Evolutionary conservation across 768 basidiomycete species (phyloP).

Genomic region (Hygrocybe coccinea): DNA sequence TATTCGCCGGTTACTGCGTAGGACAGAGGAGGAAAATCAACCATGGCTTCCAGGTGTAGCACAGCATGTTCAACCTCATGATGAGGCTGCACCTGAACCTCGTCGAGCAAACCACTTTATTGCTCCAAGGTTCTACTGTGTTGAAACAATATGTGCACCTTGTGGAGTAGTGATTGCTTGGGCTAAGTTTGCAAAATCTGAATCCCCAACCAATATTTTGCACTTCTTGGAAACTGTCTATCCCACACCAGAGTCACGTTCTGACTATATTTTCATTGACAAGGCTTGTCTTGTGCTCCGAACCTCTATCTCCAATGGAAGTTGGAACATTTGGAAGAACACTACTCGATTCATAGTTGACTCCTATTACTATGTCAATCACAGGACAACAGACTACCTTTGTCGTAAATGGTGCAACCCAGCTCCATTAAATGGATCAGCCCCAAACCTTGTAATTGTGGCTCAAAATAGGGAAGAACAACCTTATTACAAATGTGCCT

Average conservation of each 20-base stretch:
- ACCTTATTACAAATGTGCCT: no score
- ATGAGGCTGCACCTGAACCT: slow-evolving; percentile 12
- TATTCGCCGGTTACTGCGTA: not conserved
- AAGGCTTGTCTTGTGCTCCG: slow-evolving; percentile 2
- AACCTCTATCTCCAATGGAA: slow-evolving; percentile 4
- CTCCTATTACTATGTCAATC: no score
- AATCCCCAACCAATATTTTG: slow-evolving; percentile 21
- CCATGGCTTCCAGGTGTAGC: slow-evolving; percentile 1
- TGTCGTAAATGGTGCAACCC: slow-evolving; percentile 1
- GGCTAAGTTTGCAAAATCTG: slow-evolving; percentile 24
- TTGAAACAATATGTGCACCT: slow-evolving; percentile 7
- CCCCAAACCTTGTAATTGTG: no score
- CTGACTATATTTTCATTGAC: no score
- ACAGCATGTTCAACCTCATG: not conserved
- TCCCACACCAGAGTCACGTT: no score
- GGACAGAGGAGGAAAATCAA: slow-evolving; percentile 1
- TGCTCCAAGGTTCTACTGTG: slow-evolving; percentile 9
- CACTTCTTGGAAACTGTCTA: slow-evolving; percentile 7
- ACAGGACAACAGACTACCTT: no score
- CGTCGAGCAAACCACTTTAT: slow-evolving; percentile 10
- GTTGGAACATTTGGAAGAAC: slow-evolving; percentile 10
- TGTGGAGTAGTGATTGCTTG: slow-evolving; percentile 18
- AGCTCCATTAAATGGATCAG: slow-evolving; percentile 27
- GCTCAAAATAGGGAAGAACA: no score
- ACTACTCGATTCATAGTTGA: slow-evolving; percentile 18